Evolutionary conservation across 2,329 filamentous ascomycete genomes (phyloP), one percentile per base, ranked within the genome.

Genomic region (Cladophialophora yegresii): DNA sequence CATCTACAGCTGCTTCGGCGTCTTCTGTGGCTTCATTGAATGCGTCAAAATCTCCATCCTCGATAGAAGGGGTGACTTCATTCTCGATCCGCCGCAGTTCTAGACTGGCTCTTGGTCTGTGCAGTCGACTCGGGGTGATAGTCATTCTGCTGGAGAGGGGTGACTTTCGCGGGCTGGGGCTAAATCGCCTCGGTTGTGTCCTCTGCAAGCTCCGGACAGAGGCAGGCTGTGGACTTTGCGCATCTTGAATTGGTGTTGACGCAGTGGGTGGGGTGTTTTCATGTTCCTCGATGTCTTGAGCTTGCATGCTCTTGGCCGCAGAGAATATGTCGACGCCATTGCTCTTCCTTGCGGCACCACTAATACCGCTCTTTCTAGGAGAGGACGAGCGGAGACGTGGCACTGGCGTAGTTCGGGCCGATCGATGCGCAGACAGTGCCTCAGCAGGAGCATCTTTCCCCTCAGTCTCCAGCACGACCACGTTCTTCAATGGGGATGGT

Each of bases 331-430:
- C 63, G 22, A 68, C 51, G 28, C 67, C 53, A 30, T 60, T 61
- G 22, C 64, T 64, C 55, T 64, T 66, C 26, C 61, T 60, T 54
- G 79, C 77, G 49, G 77, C 78, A 6, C 78, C 77, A 56, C 74
- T 75, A 58, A 80, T 70, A 28, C 76, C 74, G 22, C 76, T 76
- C 71, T 82, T 82, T 56, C 77, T 75, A 1, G 80, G 80, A 22
- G 80, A 82, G 60, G 77, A 76, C 9, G 78, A 77, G 58, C 78
- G 73, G 10, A 78, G 76, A 10, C 75, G 75, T 13, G 75, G 78
- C 3, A 79, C 66, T 58, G 75, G 76, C 40, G 74, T 72, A 47
- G 68, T 71, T 50, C 76, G 76, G 57, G 74, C 70, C 22, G 71
- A 71, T 64, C 75, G 75, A 23, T 72, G 69, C 49, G 73, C 70